phyloP scores from a whole-genome alignment of 2,329 filamentous ascomycete genomes.

The Apiospora arundinis region DNA sequence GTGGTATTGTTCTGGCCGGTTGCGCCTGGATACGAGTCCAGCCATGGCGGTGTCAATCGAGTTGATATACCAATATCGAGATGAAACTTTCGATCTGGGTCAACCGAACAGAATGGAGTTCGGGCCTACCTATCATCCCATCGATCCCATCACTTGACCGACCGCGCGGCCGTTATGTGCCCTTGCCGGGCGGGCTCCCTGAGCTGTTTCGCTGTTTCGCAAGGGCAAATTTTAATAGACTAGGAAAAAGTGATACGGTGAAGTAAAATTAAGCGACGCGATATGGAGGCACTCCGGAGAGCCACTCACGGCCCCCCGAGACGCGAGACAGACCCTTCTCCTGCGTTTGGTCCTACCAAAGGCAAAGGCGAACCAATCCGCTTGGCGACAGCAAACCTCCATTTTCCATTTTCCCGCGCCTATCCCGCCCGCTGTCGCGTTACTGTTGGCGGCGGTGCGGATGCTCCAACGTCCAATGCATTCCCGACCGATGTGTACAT shows the following conservation, averaged over 20 bases:
- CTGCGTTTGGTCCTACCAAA: background rate
- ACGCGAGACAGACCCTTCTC: background rate
- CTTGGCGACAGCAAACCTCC: background rate
- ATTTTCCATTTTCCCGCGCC: constrained; percentile 11
- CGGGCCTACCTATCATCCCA: background rate
- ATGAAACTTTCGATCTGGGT: constrained; percentile 17
- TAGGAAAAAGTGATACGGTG: constrained; percentile 1
- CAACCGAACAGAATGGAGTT: background rate
- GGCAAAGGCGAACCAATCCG: background rate
- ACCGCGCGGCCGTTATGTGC: background rate
- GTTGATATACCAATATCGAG: constrained; percentile 7
- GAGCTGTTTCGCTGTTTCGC: background rate
- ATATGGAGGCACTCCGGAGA: constrained; percentile 4
- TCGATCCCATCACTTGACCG: constrained; percentile 7
- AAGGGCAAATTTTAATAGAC: background rate
- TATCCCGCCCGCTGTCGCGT: constrained; percentile 11
- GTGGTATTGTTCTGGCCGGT: background rate
- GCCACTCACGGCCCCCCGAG: constrained; percentile 5
- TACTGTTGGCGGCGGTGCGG: background rate
- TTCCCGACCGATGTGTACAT: background rate
- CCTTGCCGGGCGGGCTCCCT: background rate
- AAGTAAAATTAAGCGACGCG: constrained; percentile 8
- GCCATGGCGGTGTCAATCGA: constrained; percentile 6
- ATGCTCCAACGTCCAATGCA: background rate
- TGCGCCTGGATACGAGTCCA: constrained; percentile 7